phyloP scores from a whole-genome alignment of 495 filamentous ascomycete species.

The Saxophila tyrrhenica region DNA sequence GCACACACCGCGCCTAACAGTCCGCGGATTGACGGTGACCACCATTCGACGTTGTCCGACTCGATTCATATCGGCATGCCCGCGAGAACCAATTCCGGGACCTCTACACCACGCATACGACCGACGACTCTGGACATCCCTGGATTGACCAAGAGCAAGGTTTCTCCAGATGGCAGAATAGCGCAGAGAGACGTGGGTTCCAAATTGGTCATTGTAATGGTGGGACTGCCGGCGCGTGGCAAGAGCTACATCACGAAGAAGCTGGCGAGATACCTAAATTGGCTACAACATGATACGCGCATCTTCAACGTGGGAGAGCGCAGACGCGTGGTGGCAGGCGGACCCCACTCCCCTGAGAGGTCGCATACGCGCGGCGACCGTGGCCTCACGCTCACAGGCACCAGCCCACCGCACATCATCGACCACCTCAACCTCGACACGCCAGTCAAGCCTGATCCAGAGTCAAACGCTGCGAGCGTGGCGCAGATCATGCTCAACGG shows the following conservation, averaged over 20 bases:
- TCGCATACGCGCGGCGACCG: neutral
- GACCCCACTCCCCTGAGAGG: conserved; percentile 28
- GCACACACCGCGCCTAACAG: conserved; percentile 56
- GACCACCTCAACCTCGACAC: conserved; percentile 11
- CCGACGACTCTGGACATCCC: conserved; percentile 38
- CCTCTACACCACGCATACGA: conserved; percentile 41
- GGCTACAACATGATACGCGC: conserved; percentile 86
- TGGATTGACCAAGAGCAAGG: conserved; percentile 78
- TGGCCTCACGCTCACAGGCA: conserved; percentile 3
- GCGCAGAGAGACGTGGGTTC: conserved; percentile 83
- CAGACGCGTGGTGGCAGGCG: conserved; percentile 64
- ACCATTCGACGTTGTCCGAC: conserved; percentile 1
- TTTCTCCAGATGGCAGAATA: conserved; percentile 89
- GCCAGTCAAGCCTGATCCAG: neutral
- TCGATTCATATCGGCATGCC: neutral
- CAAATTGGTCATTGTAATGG: conserved; percentile 97
- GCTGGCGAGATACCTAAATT: conserved; percentile 85
- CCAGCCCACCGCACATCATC: conserved; percentile 25
- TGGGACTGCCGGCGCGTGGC: conserved; percentile 84
- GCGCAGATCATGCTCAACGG: conserved; percentile 30
- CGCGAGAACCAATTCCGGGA: conserved; percentile 36
- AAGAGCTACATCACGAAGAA: conserved; percentile 99
- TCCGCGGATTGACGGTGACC: conserved; percentile 53
- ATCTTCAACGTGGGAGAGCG: conserved; percentile 98
- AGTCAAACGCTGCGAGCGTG: conserved; percentile 6